Base-by-base conservation (phyloP, 768 basidiomycete genomes). In the Podaxis pistillaris region DNA sequence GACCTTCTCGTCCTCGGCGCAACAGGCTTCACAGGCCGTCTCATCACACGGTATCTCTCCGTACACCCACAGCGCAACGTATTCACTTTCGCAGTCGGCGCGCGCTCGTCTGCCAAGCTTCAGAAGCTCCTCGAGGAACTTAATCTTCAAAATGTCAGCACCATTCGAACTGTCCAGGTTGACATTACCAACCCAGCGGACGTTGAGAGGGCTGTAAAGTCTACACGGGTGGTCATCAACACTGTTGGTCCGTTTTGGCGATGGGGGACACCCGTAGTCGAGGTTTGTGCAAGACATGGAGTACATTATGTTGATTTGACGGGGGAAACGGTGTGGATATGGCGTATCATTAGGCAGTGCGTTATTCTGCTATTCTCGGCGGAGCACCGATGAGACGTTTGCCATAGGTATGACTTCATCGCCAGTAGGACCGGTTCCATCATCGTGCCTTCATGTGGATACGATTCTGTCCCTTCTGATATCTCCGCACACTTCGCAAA, bases 221-320 rank as follows among this genome's bases (percentile, higher is more conserved):
- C 71, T 17, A 78, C 85, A 4, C 81, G 81, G 51, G 87, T 94
- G 19, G 84, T 95, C 58, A 86, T 94, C 62, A 93, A 90, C 68
- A 76, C 87, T 33, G 84, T 90, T 36, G 93, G 93, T 1, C 91
- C 92, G 1, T 94, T 82, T 70, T 87, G 84, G 82, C 70, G 71
- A 5, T 90, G 81, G 75, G 90, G 92, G 2, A 86, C 86, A n/a
- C 81, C 85, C 8, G 87, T 94, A 12, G 90, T 93, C 19, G 70
- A 72, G 61, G 88, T 90, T 3, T 96, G 94, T 65, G 90, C 88
- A 4, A 76, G 76, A 38, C 76, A 89, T 62, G 88, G 90, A 4
- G 82, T 85, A 6, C 93, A 96, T 73, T 96, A 96, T 71, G 86
- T 94, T 28, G 96, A 98, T 73, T 77, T 95, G 37, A 86, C 89